A percentile compares a stretch with the other conserved stretches of the same genome.
Evolutionary conservation across 768 basidiomycete genomes (phyloP).

Genomic region (Cyclocybe aegerita): DNA sequence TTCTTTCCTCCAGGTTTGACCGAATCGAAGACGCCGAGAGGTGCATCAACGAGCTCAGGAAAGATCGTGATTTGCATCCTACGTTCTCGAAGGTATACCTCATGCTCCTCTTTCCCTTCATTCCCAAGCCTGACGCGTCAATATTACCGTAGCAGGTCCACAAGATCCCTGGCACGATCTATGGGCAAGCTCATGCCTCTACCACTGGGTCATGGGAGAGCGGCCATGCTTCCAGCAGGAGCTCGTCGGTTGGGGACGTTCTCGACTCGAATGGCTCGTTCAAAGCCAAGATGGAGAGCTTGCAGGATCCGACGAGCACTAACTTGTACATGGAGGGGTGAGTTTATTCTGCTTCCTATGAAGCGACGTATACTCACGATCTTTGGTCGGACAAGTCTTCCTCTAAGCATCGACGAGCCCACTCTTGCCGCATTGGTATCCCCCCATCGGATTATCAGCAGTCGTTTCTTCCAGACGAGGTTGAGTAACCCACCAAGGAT

Average conservation of each 20-base stretch:
- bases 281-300: conserved; percentile 78
- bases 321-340: conserved; percentile 83
- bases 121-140: background rate
- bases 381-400: conserved; percentile 42
- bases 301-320: conserved; percentile 65
- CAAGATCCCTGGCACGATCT: conserved; percentile 77
- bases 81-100: conserved; percentile 81
- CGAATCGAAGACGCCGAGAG: conserved; percentile 65
- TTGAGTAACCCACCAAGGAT: conserved; percentile 75
- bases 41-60: conserved; percentile 70
- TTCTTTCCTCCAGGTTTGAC: conserved; percentile 50
- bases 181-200: conserved; percentile 37
- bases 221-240: conserved; percentile 14
- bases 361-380: background rate
- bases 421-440: conserved; percentile 65
- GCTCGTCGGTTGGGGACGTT: conserved; percentile 6
- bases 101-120: conserved; percentile 3
- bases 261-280: conserved; percentile 44
- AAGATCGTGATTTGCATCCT: conserved; percentile 78
- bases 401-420: conserved; percentile 66
- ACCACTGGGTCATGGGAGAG: conserved; percentile 22
- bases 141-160: conserved; percentile 50
- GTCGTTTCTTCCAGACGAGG: conserved; percentile 78
- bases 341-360: conserved; percentile 33
- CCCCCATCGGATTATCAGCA: conserved; percentile 72